Evolutionary conservation across 352 stramenopile genomes (phyloP), one percentile per base, ranked within the genome.

Genomic region (Globisporangium orthogonon): DNA sequence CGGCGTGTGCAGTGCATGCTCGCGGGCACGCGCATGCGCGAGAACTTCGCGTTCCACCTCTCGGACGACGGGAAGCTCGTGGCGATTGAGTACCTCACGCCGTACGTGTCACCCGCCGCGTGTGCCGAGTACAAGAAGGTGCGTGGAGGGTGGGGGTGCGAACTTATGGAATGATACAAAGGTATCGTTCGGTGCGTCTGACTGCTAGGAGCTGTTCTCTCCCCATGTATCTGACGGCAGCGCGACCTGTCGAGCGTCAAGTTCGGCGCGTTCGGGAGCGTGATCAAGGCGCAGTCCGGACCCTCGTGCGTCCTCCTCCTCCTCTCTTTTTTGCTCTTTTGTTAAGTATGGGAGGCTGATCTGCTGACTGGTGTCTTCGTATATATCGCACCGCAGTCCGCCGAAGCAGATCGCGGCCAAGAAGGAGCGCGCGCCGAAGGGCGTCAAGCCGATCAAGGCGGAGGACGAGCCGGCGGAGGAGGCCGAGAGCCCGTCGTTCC

Each of bases 11-110:
- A 82, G 73, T 94, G 83, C 62, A 83, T 90, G 70, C 65, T 94
- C 41, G 80, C 73, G 6, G 78, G 76, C 40, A 86, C 77, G 54
- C 74, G 72, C 43, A 70, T 94, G 62, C 83, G 81, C 58, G 83
- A 94, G 65, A 81, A 94, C 60, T 70, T 94, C 40, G 70, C 83
- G 62, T 89, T 94, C 69, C 83, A 94, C 64, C 56, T 94, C 35
- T 87, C 79, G 47, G 79, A 89, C 61, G 75, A 67, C 43, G 80
- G 80, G 56, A 83, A 91, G 58, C 70, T 94, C n/a, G 60, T 91
- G 29, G 73, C 77, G 29, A 89, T 94, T 46, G 83, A 94, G 58
- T 94, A 89, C 63, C 69, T 89, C 45, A 91, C 83, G 56, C 78
- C 83, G 7, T 78, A 78, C 54, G 41, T 89, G 50, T 51, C 59